Evolutionary conservation across 306 rosid genomes (phyloP).

Genomic region (Fragaria iinumae): DNA sequence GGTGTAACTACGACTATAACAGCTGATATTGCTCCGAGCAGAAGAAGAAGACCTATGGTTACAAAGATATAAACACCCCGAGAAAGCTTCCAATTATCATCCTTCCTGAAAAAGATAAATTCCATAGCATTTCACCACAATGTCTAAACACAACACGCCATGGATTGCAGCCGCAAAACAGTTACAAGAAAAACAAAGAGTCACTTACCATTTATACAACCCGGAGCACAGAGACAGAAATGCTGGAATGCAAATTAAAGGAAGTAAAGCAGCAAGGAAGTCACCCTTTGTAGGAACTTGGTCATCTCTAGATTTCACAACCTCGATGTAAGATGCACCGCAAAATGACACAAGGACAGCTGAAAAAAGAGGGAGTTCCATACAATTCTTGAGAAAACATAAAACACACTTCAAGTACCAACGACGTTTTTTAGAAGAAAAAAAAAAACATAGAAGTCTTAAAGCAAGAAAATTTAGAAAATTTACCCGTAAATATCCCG

Average conservation of each 20-base stretch:
- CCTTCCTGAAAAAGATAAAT: slow-evolving; percentile 64
- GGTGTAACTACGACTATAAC: slow-evolving; percentile 78
- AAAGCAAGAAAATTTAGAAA: slow-evolving; percentile 2
- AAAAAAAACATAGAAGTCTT: background rate
- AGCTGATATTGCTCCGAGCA: slow-evolving; percentile 94
- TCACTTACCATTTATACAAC: slow-evolving; percentile 82
- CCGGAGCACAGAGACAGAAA: slow-evolving; percentile 92
- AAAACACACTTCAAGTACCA: slow-evolving; percentile 15
- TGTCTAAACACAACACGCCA: slow-evolving; percentile 6
- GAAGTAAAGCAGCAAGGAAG: slow-evolving; percentile 97
- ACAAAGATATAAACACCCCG: slow-evolving; percentile 86
- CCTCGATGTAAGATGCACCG: slow-evolving; percentile 88
- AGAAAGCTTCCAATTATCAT: slow-evolving; percentile 96
- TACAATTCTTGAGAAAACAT: slow-evolving; percentile 5
- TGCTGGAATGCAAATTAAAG: slow-evolving; percentile 91
- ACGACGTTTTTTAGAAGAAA: slow-evolving; percentile 14
- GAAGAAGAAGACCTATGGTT: slow-evolving; percentile 81
- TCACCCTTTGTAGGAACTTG: slow-evolving; percentile 79
- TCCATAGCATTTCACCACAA: slow-evolving; percentile 22
- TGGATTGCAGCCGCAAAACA: slow-evolving; percentile 4
- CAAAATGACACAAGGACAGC: slow-evolving; percentile 87
- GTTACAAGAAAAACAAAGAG: slow-evolving; percentile 9
- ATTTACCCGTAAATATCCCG: slow-evolving; percentile 80
- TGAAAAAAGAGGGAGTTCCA: slow-evolving; percentile 25
- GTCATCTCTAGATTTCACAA: slow-evolving; percentile 73